phyloP scores from a whole-genome alignment of 2,329 filamentous ascomycete genomes.

The Juglanconis juglandina region DNA sequence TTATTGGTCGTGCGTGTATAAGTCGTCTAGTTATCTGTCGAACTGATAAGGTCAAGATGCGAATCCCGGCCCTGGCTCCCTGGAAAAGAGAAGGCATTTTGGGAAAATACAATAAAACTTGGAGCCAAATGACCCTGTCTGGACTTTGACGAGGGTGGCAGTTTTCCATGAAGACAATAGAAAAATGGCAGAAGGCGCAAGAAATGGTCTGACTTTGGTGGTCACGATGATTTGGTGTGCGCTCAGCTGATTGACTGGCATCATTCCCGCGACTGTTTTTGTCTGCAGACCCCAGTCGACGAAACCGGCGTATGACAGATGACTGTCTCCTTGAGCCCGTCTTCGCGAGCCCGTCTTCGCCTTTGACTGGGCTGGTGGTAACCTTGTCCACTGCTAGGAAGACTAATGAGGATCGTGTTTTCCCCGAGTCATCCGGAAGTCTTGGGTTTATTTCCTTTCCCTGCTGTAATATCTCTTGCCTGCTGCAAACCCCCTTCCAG shows the following conservation, averaged over 20 bases:
- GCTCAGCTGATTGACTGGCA: neutral
- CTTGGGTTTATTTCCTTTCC: too few relatives aligned
- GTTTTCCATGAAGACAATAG: neutral
- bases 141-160: too few relatives aligned
- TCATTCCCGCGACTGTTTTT: neutral
- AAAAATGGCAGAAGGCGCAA: neutral
- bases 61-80: too few relatives aligned
- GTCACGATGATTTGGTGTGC: neutral
- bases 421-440: too few relatives aligned
- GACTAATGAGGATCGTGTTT: too few relatives aligned
- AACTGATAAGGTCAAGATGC: neutral
- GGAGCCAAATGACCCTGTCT: too few relatives aligned
- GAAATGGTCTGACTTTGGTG: neutral
- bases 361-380: too few relatives aligned
- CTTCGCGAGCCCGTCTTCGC: neutral
- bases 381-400: too few relatives aligned
- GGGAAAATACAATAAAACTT: too few relatives aligned
- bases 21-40: neutral
- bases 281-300: neutral
- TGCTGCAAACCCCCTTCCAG: too few relatives aligned
- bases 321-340: neutral
- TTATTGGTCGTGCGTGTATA: conserved; percentile 20
- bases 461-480: too few relatives aligned
- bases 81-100: too few relatives aligned
- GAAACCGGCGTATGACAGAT: neutral